These are phyloP conservation scores for Ilyonectria mors-panacis DNA, from an alignment of 2,329 filamentous ascomycete genomes.

Conservation along the genomic window DNA sequence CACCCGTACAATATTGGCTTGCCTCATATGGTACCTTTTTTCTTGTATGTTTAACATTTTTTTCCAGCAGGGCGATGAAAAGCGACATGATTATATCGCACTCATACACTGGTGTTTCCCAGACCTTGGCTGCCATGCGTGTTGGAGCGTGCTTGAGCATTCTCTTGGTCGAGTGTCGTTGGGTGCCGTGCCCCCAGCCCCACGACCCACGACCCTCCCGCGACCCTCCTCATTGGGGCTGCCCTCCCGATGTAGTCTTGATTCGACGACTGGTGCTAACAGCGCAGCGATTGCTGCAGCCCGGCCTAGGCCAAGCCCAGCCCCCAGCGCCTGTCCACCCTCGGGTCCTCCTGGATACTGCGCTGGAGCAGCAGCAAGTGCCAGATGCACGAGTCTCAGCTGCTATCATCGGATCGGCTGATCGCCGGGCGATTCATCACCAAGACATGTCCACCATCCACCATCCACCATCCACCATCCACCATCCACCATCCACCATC, in stretches of 20 bases:
- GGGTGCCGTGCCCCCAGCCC: slow-evolving; percentile 22
- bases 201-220: slow-evolving; percentile 32
- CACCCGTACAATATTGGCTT: not conserved
- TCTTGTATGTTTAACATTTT: not conserved
- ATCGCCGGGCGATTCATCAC: slow-evolving; percentile 37
- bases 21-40: not conserved
- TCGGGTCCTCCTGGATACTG: slow-evolving; percentile 18
- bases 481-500: slow-evolving; percentile 26
- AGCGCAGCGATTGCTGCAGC: slow-evolving; percentile 41
- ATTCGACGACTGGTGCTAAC: slow-evolving; percentile 47
- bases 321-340: slow-evolving; percentile 18
- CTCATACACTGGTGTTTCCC: not conserved
- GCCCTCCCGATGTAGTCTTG: slow-evolving; percentile 47
- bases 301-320: slow-evolving; percentile 27
- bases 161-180: slow-evolving; percentile 27
- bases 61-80: not conserved
- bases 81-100: not conserved
- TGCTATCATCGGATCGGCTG: slow-evolving; percentile 36
- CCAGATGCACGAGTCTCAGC: slow-evolving; percentile 27
- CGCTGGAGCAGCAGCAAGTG: slow-evolving; percentile 12
- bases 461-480: not conserved
- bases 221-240: slow-evolving; percentile 38
- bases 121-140: slow-evolving; percentile 13
- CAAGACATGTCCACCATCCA: slow-evolving; percentile 35
- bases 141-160: slow-evolving; percentile 11